A percentile compares a stretch with the other conserved stretches of the same genome.
phyloP scores from a whole-genome alignment of 768 basidiomycete species.

The Leccinum subtestaceum region DNA sequence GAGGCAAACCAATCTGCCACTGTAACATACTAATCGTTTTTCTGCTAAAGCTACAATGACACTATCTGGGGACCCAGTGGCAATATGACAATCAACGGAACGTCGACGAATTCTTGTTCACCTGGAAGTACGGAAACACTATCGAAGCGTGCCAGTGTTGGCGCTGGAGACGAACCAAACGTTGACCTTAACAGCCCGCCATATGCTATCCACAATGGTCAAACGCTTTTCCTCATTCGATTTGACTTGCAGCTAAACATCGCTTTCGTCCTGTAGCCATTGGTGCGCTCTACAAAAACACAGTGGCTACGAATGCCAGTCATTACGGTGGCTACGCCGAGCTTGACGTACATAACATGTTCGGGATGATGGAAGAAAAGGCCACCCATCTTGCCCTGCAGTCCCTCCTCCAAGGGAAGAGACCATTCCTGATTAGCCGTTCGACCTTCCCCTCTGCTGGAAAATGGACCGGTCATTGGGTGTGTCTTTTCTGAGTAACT shows the following conservation, averaged over 20 bases:
- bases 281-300: conserved; percentile 50
- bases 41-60: conserved; percentile 51
- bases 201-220: conserved; percentile 73
- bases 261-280: conserved; percentile 34
- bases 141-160: conserved; percentile 42
- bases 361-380: conserved; percentile 69
- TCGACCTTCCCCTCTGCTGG: conserved; percentile 69
- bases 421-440: conserved; percentile 70
- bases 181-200: conserved; percentile 58
- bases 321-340: conserved; percentile 61
- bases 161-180: conserved; percentile 45
- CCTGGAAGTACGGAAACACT: conserved; percentile 19
- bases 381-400: conserved; percentile 60
- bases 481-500: conserved; percentile 17
- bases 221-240: conserved; percentile 4
- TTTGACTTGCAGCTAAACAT: not conserved
- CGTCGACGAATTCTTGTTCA: conserved; percentile 46
- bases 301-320: conserved; percentile 73
- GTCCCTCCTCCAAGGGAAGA: conserved; percentile 51
- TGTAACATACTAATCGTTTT: not conserved
- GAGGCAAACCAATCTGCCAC: not conserved
- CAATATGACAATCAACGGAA: conserved; percentile 71
- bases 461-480: conserved; percentile 74
- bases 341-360: conserved; percentile 70
- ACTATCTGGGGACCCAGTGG: conserved; percentile 66